Evolutionary conservation across 495 filamentous ascomycete genomes (phyloP), one percentile per base, ranked within the genome.

Genomic region (Viridothelium virens): DNA sequence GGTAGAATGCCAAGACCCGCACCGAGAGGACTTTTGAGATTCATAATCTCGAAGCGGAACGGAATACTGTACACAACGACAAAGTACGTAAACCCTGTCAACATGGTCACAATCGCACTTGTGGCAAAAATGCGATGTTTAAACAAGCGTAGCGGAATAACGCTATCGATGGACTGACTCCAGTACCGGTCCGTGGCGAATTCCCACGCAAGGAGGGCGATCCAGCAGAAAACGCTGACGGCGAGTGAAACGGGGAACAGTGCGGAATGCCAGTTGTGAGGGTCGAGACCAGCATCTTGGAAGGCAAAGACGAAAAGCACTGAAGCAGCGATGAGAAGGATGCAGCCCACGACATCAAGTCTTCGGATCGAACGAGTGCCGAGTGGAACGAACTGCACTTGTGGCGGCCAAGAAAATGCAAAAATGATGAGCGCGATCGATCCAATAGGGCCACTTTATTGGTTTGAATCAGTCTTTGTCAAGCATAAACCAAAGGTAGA

Each of bases 1-100:
- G 66, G 66, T 25, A 67, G 38, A 7, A 67, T 37, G 12, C 63
- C 53, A 25, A 67, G 18, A 6, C 66, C 66, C 5, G 66, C 61
- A 47, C 39, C 48, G 9, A 64, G 59, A 3, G 66, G 66, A 18
- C 48, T 67, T 61, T 67, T 38, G 34, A 38, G 46, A 50, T 67
- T 62, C 18, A 67, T 62, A 46, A 67, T 64, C 46, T 67, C 59
- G 38, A 67, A 67, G 61, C 66, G 66, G 36, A 63, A 62, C 25
- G 66, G 66, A 14, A 67, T 61, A 33, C 53, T 67, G 41, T 63
- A 61, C 16, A 67, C 36, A 38, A 50, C 61, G 25, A 67, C 39
- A 38, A 63, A 63, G 53, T 41, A 67, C 33, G 41, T 48, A 44
- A 67, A 67, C 6, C 66, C 66, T 3, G 61, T 61, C 37, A 63